Base-by-base conservation (phyloP, 1,284 basidiomycete genomes). In the Paramarasmius palmivorus region DNA sequence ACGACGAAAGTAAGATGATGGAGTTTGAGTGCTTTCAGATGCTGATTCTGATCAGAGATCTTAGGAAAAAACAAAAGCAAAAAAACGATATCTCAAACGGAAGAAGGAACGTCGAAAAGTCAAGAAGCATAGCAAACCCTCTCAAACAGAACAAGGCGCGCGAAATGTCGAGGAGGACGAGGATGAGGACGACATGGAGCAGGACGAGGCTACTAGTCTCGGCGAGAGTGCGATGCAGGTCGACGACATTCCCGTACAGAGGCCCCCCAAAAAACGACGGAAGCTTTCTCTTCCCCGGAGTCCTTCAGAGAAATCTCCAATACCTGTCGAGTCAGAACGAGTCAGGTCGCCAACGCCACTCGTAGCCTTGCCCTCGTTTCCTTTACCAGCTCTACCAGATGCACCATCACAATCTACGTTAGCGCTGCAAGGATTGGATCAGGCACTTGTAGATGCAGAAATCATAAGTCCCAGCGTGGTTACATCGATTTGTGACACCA, bases 351-450 rank as follows among this genome's bases (percentile, higher is more conserved):
- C 44, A 14, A 57, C 58, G 22, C 68, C 61, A 19, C 49, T 60
- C 6, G 67, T 69, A 7, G 58, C 76, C 14, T 73, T 91, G 2
- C 82, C 85, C 0, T 77, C 76, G 1, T 94, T 95, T 65, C 90
- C 93, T 2, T 70, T 85, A 4, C 90, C 92, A 4, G 73, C 75
- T 4, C 73, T 80, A 29, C 91, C 91, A 0, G 75, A 86, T 56
- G 83, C 87, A 1, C 91, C 92, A 1, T 86, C 86, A 23, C 83
- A 84, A 59, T 73, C 79, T 7, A 72, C 81, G 19, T 81, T 94
- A 15, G 84, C 84, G 4, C 73, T 86, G 29, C 91, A 93, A 68
- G 92, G 91, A 36, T 75, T 95, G 12, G 91, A 93, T 63, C 75
- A 77, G 59, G 90, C 86, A 15, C 73, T 94, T 5, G 70, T 88